Percentiles rank a stretch among this genome's conserved stretches.
Evolutionary conservation across 1,284 basidiomycete species (phyloP).

Genomic region (Ustilago crameri): DNA sequence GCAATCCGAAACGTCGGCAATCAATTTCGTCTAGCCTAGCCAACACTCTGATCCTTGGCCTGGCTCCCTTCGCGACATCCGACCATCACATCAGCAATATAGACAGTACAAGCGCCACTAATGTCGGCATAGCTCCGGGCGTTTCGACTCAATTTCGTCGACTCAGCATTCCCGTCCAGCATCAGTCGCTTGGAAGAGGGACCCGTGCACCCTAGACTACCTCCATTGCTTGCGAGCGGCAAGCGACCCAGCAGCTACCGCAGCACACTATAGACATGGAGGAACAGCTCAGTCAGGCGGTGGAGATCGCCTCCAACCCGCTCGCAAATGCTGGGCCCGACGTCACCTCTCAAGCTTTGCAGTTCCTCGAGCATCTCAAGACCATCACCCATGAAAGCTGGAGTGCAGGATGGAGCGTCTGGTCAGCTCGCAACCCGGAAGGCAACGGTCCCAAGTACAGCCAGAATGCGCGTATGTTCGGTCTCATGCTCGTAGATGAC

Average conservation of each 20-base stretch:
- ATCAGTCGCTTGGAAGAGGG: neutral
- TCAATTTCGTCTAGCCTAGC: neutral
- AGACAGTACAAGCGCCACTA: neutral
- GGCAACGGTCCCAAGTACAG: constrained; percentile 76
- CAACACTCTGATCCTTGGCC: neutral
- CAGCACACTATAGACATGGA: constrained; percentile 48
- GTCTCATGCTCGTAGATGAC: constrained; percentile 83
- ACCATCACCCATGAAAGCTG: constrained; percentile 79
- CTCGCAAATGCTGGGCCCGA: constrained; percentile 70
- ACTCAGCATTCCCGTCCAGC: constrained; percentile 1
- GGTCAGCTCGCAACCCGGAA: constrained; percentile 70
- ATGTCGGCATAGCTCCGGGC: constrained; percentile 22
- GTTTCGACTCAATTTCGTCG: neutral
- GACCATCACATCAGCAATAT: neutral
- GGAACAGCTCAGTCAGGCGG: constrained; percentile 80
- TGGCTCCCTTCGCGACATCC: neutral
- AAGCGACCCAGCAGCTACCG: neutral
- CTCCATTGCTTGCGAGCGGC: neutral
- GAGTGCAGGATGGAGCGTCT: constrained; percentile 71
- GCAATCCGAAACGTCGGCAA: neutral
- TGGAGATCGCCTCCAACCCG: constrained; percentile 83
- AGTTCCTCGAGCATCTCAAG: constrained; percentile 81
- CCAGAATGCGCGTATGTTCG: constrained; percentile 83
- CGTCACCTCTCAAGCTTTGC: constrained; percentile 78
- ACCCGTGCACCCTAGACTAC: constrained; percentile 2